phyloP scores from a whole-genome alignment of 257 asterid species.

The Craterostigma plantagineum region DNA sequence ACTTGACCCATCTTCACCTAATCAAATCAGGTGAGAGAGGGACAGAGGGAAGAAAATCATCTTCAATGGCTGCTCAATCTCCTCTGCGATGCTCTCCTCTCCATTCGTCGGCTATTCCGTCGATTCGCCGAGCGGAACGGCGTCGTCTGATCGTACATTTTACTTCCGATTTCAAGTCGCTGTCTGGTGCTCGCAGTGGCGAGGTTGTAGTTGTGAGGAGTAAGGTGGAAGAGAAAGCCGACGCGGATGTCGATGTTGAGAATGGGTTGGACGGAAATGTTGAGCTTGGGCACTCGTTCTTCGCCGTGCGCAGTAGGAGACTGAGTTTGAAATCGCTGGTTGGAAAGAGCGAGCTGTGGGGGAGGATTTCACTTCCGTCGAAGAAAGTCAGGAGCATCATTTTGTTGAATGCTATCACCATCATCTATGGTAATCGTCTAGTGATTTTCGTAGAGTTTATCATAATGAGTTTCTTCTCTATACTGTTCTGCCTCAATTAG shows the following conservation, averaged over 20 bases:
- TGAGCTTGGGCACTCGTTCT: constrained; percentile 6
- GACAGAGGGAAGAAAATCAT: no score
- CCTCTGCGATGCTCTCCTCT: no score
- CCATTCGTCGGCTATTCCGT: no score
- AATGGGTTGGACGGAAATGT: constrained; percentile 9
- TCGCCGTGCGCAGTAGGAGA: constrained; percentile 1
- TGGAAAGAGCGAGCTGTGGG: constrained; percentile 37
- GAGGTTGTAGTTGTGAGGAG: constrained; percentile 13
- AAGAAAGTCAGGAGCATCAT: constrained; percentile 45
- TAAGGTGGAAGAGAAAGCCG: constrained; percentile 8
- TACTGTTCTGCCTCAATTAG: constrained; percentile 4
- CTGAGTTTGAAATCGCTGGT: constrained; percentile 18
- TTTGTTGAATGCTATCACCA: constrained; percentile 46
- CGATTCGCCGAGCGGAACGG: no score
- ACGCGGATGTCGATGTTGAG: constrained; percentile 2
- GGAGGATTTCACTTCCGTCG: constrained; percentile 26
- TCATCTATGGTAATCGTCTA: constrained; percentile 36
- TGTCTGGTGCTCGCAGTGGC: constrained; percentile 15
- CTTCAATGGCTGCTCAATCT: no score
- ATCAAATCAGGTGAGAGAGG: no score
- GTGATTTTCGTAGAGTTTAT: neutral
- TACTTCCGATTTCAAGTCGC: constrained; percentile 9
- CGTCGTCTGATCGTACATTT: constrained; percentile 12
- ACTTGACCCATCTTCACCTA: no score
- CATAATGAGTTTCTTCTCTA: neutral